Conservation (phyloP, 2,329 filamentous ascomycete genomes). For the Uncinocarpus reesii region DNA sequence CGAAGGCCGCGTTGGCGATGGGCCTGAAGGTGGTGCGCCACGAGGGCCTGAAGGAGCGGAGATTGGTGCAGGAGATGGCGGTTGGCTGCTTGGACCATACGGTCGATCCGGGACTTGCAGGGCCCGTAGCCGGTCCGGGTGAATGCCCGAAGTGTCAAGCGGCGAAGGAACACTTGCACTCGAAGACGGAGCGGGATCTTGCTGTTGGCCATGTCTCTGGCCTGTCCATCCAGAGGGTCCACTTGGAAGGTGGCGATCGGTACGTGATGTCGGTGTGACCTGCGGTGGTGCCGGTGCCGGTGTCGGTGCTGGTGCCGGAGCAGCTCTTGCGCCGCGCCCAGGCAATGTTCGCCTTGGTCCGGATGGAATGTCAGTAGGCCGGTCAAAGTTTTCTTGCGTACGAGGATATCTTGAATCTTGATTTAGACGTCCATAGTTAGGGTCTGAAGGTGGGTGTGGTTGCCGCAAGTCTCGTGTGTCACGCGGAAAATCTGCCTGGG, state of each 20-base stretch:
- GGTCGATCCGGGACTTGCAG: constrained; percentile 25
- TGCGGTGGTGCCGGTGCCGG: constrained; percentile 18
- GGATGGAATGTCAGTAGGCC: constrained; percentile 40
- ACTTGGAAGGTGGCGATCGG: constrained; percentile 36
- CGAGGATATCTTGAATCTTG: constrained; percentile 32
- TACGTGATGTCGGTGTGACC: constrained; percentile 18
- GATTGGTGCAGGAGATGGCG: constrained; percentile 22
- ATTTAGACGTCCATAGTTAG: constrained; percentile 39
- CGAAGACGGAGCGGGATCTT: constrained; percentile 21
- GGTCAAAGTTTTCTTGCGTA: constrained; percentile 36
- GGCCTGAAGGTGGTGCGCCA: constrained; percentile 28
- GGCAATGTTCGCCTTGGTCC: constrained; percentile 40
- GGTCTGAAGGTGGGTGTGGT: constrained; percentile 30
- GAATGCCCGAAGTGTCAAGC: constrained; percentile 39
- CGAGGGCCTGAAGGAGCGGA: constrained; percentile 35
- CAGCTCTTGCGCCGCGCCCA: constrained; percentile 26
- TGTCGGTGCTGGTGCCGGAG: constrained; percentile 26
- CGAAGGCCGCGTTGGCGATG: constrained; percentile 30
- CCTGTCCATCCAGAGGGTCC: constrained; percentile 34
- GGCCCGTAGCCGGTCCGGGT: constrained; percentile 45
- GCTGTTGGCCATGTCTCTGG: constrained; percentile 28
- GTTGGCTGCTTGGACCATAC: neutral
- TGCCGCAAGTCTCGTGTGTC: constrained; percentile 21
- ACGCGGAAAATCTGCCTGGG: constrained; percentile 24
- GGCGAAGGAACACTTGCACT: constrained; percentile 20